Conservation (phyloP, 768 basidiomycete species). For the Hemileccinum impolitum region DNA sequence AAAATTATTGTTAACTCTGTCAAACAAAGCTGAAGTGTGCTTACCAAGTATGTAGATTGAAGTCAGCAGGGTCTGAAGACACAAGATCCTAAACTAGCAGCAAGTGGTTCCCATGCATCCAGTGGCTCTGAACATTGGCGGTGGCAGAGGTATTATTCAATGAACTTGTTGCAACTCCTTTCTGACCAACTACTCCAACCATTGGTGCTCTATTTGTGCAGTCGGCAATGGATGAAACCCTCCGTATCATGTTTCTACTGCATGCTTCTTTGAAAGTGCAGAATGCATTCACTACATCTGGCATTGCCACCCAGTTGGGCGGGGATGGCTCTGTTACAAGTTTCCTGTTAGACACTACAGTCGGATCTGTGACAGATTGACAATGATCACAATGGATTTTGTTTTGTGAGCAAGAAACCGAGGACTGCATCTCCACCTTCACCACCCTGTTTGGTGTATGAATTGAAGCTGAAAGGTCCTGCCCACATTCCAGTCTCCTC, state of each 20-base stretch:
- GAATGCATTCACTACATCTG: constrained; percentile 16
- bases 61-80: constrained; percentile 14
- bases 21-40: neutral
- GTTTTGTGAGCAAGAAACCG: neutral
- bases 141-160: constrained; percentile 6
- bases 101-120: constrained; percentile 2
- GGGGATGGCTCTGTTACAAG: neutral
- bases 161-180: constrained; percentile 18
- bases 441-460: constrained; percentile 5
- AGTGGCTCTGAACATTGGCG: constrained; percentile 9
- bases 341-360: neutral
- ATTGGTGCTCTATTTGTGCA: constrained; percentile 1
- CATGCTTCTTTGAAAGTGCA: constrained; percentile 11
- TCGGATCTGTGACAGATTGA: neutral
- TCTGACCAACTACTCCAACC: constrained; percentile 8
- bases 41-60: constrained; percentile 15
- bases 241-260: constrained; percentile 2
- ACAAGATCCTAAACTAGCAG: constrained; percentile 15
- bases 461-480: constrained; percentile 10
- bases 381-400: neutral
- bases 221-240: constrained; percentile 4
- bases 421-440: neutral
- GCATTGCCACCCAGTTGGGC: constrained; percentile 18
- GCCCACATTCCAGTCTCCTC: neutral
- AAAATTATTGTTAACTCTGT: neutral